Conservation (phyloP, 768 basidiomycete genomes). For the Tylopilus felleus region DNA sequence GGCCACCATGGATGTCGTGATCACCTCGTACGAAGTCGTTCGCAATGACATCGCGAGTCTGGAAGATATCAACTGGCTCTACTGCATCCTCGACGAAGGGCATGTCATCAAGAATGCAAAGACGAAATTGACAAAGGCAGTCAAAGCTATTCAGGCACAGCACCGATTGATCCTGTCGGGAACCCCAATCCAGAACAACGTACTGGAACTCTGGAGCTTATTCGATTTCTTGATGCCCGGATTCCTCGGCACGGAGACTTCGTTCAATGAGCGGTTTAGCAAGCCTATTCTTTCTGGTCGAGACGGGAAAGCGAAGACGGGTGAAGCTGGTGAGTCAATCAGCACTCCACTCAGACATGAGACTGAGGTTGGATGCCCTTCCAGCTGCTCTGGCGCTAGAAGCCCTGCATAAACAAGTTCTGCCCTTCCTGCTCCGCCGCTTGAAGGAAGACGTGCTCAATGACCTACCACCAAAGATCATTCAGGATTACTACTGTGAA, state of each 20-base stretch:
- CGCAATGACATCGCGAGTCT: slow-evolving; percentile 87
- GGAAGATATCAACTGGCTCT: slow-evolving; percentile 79
- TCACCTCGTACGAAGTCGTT: slow-evolving; percentile 97
- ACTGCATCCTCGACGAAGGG: slow-evolving; percentile 96
- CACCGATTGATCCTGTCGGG: slow-evolving; percentile 95
- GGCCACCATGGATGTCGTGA: slow-evolving; percentile 78
- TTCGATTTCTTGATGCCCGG: slow-evolving; percentile 99
- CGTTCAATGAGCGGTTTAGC: slow-evolving; percentile 93
- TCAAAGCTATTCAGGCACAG: slow-evolving; percentile 85
- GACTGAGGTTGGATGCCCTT: slow-evolving; percentile 1
- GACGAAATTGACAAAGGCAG: slow-evolving; percentile 95
- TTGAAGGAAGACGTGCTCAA: slow-evolving; percentile 96
- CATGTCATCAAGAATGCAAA: slow-evolving; percentile 99
- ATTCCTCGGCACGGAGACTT: slow-evolving; percentile 91
- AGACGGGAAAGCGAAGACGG: slow-evolving; percentile 91
- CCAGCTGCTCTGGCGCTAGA: slow-evolving; percentile 91
- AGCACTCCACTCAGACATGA: not conserved
- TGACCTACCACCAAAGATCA: slow-evolving; percentile 97
- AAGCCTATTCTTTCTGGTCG: slow-evolving; percentile 94
- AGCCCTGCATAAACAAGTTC: slow-evolving; percentile 95
- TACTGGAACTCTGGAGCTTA: slow-evolving; percentile 95
- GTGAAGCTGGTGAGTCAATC: slow-evolving; percentile 77
- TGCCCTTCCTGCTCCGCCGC: slow-evolving; percentile 95
- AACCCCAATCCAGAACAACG: slow-evolving; percentile 99
- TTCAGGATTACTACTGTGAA: slow-evolving; percentile 99